Base-by-base conservation (phyloP, 768 basidiomycete species). In the Auricularia sp. region DNA sequence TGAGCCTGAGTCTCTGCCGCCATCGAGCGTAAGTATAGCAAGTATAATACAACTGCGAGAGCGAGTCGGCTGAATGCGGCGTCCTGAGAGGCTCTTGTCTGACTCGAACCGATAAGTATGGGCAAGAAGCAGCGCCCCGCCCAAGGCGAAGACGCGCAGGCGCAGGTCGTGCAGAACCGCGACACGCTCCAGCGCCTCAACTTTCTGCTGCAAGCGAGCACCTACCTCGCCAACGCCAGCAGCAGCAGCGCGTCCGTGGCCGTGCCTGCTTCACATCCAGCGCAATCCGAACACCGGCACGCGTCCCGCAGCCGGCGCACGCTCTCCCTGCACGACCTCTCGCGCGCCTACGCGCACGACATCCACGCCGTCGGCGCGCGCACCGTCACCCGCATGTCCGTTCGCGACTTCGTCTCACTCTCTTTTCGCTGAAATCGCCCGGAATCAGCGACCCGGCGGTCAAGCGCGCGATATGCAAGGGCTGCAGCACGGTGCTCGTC, bases 171-270 rank as follows among this genome's bases (percentile, higher is more conserved):
- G 36, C 69, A 79, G 11, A 90, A 91, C 72, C 78, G 84, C 35
- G 92, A 93, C 70, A 83, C 89, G 59, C 80, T 91, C 23, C 91
- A 93, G 73, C 81, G 91, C 35, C 81, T 93, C 66, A 93, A 89
- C 74, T 93, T 90, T 72, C 81, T 93, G 42, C 92, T 90, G 71
- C 92, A 93, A 74, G 88, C 90, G 42, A 86, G 87, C 69, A 78
- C 82, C 12, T 87, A 86, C 66, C 77, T 91, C 21, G 65, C 79
- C 76, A 63, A 76, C 81, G 60, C 70, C 66, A 36, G 68, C 68
- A 73, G 43, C 63, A 62, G 6, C 62, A 34, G 33, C 35, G 58
- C 33, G 64, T 11, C 14, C 63, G 56, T 36, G 39, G 43, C 44
- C 18, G 56, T 58, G 39, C 35, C 42, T 4, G 0, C 62, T 29